Conservation (phyloP, 78 protist genomes). For the Dictyostelium purpureum region DNA sequence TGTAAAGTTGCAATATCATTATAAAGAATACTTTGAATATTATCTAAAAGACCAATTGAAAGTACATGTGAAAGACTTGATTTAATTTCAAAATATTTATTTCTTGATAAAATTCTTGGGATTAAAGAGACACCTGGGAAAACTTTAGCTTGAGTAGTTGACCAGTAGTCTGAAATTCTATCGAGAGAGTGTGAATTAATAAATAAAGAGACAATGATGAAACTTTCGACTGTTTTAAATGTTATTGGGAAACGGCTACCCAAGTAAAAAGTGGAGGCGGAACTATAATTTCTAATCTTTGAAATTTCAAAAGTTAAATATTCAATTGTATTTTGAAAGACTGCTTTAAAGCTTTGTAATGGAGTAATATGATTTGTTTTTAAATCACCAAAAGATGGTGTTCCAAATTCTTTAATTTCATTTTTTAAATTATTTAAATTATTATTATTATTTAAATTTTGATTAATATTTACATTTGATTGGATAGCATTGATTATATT, state of each 20-base stretch:
- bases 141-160: conserved; percentile 29
- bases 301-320: conserved; percentile 22
- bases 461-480: neutral
- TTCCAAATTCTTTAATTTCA: neutral
- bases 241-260: conserved; percentile 71
- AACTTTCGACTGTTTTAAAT: conserved; percentile 26
- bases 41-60: conserved; percentile 14
- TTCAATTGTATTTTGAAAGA: neutral
- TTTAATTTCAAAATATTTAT: conserved; percentile 76
- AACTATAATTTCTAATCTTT: conserved; percentile 13
- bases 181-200: conserved; percentile 70
- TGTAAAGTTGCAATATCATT: neutral
- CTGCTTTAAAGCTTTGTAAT: conserved; percentile 15
- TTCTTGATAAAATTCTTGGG: conserved; percentile 59
- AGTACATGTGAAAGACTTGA: conserved; percentile 41
- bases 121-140: conserved; percentile 52
- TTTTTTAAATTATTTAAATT: neutral
- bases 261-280: conserved; percentile 24
- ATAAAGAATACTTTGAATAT: conserved; percentile 18
- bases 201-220: conserved; percentile 65
- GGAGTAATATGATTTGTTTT: conserved; percentile 25
- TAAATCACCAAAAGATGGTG: neutral
- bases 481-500: neutral
- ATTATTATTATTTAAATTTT: neutral
- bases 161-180: conserved; percentile 67